A percentile compares a stretch with the other conserved stretches of the same genome.
Conservation (phyloP, 148 eudicot species). For the Persicaria tinctoria region DNA sequence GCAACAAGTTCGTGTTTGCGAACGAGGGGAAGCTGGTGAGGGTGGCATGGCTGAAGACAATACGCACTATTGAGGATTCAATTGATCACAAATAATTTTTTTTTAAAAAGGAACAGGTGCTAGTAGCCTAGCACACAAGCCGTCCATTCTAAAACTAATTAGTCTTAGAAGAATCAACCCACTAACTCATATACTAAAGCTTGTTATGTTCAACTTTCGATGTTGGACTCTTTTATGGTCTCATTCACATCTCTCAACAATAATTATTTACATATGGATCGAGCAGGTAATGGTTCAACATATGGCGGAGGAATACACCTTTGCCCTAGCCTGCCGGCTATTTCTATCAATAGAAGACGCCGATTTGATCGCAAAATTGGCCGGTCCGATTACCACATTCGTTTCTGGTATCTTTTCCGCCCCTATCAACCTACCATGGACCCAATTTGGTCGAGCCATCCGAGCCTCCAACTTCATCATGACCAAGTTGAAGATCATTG, state of each 20-base stretch:
- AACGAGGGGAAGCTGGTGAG: conserved; percentile 8
- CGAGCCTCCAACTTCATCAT: background rate
- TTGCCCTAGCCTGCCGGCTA: background rate
- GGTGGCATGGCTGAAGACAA: background rate
- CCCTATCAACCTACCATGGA: conserved; percentile 2
- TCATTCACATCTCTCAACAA: too few relatives aligned
- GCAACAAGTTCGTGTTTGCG: background rate
- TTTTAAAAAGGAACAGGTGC: too few relatives aligned
- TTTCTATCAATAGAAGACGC: background rate
- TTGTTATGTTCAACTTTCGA: background rate
- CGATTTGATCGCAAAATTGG: background rate
- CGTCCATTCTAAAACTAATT: too few relatives aligned
- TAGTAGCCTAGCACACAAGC: too few relatives aligned
- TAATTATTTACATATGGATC: background rate
- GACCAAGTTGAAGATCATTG: background rate
- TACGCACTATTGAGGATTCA: background rate
- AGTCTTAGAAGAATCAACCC: too few relatives aligned
- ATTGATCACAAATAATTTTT: too few relatives aligned
- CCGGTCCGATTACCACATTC: background rate
- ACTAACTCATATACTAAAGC: background rate
- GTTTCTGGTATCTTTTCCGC: background rate
- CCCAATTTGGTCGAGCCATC: background rate
- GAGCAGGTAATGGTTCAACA: background rate
- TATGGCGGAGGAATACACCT: background rate
- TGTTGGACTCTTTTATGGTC: too few relatives aligned